Base-by-base conservation (phyloP, 1,284 basidiomycete species). In the Sporisorium scitamineum region DNA sequence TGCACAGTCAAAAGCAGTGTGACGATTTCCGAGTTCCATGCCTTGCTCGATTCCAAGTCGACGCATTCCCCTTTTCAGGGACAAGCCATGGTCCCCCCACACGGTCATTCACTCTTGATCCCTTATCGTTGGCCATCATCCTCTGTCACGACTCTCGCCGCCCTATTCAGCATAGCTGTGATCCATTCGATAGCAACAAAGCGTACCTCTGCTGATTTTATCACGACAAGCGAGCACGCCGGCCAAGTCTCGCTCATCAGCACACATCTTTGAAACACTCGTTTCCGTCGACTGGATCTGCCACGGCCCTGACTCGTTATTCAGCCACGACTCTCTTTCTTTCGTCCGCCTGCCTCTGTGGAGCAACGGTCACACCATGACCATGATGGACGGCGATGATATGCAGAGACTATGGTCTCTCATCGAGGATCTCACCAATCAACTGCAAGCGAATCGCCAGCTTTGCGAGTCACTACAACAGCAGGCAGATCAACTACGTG, bases 371-470 rank as follows among this genome's bases (percentile, higher is more conserved):
- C 20, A 14, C 26, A 62, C 37, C 60, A 77, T 77, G 74, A 70
- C 74, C 66, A 60, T 57, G 42, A 77, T 77, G 74, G 82, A 81
- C 50, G 80, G 77, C 48, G 79, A 83, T 51, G 79, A 79, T 16
- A 70, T 81, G 55, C 79, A 82, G 62, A 65, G 78, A 42, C 74
- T 85, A 20, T 83, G 81, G 82, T 69, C 80, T 61, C 78, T 85
- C 50, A 76, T 85, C 52, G 78, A 75, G 31, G 83, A 84, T 52
- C 81, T 85, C 44, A 80, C 81, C 20, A 70, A 80, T 20, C 95
- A 98, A 87, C 90, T 97, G 64, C 88, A 90, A 1, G 90, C 91
- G 76, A 98, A 98, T 86, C 90, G 94, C 57, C 92, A 93, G 81
- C 88, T 94, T 61, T 89, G 93, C 11, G 88, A 87, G 44, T 88